phyloP scores from a whole-genome alignment of 345 rosid genomes.

The Melaleuca quinquenervia region DNA sequence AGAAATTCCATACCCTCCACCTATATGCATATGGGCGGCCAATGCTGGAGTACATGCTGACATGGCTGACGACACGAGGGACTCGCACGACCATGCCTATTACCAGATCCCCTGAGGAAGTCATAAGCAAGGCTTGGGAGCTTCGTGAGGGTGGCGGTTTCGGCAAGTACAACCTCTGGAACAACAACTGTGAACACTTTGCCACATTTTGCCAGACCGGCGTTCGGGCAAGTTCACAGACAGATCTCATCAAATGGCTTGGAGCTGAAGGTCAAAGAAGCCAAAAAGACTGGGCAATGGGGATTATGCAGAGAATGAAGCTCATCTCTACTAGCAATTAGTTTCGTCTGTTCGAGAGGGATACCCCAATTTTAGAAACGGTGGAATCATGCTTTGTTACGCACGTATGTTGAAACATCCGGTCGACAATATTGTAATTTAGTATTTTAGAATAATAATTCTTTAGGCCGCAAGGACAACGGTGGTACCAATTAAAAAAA shows the following conservation, averaged over 20 bases:
- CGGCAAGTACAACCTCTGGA: background rate
- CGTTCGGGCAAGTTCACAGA: background rate
- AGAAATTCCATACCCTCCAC: background rate
- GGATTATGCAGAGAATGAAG: background rate
- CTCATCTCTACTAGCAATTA: background rate
- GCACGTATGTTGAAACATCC: background rate
- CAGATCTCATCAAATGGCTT: background rate
- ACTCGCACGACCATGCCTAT: background rate
- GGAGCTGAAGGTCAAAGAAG: fast-evolving
- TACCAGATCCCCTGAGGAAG: background rate
- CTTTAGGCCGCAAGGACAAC: background rate
- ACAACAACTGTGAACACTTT: background rate
- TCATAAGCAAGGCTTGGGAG: background rate
- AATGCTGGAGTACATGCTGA: background rate
- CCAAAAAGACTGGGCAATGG: background rate
- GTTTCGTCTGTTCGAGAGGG: background rate
- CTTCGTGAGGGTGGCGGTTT: background rate
- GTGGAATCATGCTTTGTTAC: background rate
- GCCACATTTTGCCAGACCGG: background rate
- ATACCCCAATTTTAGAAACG: background rate
- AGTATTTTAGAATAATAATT: background rate
- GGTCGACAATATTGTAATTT: background rate
- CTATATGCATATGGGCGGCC: background rate
- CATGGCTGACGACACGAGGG: background rate
- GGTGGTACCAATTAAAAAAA: background rate